A percentile compares a stretch with the other conserved stretches of the same genome.
phyloP scores from a whole-genome alignment of 2,329 filamentous ascomycete genomes.

The Aspergillus thermomutatus region DNA sequence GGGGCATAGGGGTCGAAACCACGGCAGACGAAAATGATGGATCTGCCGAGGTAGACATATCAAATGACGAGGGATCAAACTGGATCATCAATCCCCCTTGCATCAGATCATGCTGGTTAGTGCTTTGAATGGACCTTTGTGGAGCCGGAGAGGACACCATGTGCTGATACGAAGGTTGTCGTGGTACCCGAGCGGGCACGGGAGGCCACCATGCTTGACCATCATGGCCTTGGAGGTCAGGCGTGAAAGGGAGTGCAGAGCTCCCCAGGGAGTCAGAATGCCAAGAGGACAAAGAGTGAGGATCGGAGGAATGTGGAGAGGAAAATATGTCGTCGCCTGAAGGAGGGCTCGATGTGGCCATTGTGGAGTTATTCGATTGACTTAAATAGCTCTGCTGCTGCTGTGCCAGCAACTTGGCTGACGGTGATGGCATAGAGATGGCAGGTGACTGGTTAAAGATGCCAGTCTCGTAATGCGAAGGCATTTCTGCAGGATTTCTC shows the following conservation, averaged over 20 bases:
- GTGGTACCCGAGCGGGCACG: conserved; percentile 32
- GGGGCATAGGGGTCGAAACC: conserved; percentile 13
- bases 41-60: conserved; percentile 27
- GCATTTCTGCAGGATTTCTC: conserved; percentile 27
- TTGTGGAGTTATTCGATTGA: conserved; percentile 25
- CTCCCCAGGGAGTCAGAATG: conserved; percentile 38
- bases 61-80: conserved; percentile 34
- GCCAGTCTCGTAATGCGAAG: conserved; percentile 29
- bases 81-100: conserved; percentile 42
- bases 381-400: conserved; percentile 33
- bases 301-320: conserved; percentile 38
- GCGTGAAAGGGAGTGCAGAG: conserved; percentile 36
- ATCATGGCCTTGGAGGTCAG: conserved; percentile 37
- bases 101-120: conserved; percentile 32
- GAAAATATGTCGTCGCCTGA: conserved; percentile 38
- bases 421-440: conserved; percentile 33
- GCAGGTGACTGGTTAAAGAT: conserved; percentile 33
- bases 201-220: conserved; percentile 42
- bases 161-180: conserved; percentile 35
- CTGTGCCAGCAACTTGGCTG: conserved; percentile 23
- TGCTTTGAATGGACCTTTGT: conserved; percentile 30
- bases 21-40: conserved; percentile 27
- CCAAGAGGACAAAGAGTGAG: conserved; percentile 40
- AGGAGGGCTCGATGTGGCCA: conserved; percentile 34
- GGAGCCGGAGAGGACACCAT: conserved; percentile 32